Base-by-base conservation (phyloP, 2,329 filamentous ascomycete genomes). In the Dothideomycetes sp. region DNA sequence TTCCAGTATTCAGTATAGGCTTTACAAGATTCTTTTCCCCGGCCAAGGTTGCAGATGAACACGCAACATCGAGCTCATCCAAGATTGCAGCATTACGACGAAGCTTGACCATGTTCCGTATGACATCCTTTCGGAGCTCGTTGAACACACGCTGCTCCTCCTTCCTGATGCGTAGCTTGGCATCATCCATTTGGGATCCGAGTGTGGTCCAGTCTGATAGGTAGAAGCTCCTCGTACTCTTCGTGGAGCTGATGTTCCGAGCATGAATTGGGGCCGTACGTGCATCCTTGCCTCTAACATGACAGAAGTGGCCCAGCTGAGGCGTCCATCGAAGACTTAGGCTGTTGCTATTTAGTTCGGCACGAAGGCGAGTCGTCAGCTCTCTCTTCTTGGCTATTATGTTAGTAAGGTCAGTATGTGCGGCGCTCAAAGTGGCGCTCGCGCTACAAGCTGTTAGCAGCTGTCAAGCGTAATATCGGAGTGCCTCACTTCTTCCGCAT, bases 51-150 rank as follows among this genome's bases (percentile, higher is more conserved):
- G 91, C 86, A 54, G 94, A 94, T 0, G 86, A 86, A 40, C 84
- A 85, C 2, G 83, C 76, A 29, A 98, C 82, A 60, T 98, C 91
- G 7, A 98, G 74, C 59, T 95, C 88, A 57, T 96, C 89, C 15
- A 98, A 75, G 1, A 94, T 82, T n/a, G 77, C 73, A 9, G 89
- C 88, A 59, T 95, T 96, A 42, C 83, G 82, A 4, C 91, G 80
- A 11, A 98, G 74, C 52, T 81, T 85, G 46, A 95, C 77, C 3
- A 98, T 73, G 51, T 88, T 89, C 34, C 74, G 64, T 3, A 96
- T 78, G 0, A 95, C 87, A 37, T 75, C 69, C 45, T 79, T 74
- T 19, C 89, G 81, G 7, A 98, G 69, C 4, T 71, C 63, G 41
- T 76, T 69, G 50, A 96, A 86, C 5, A 98, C 80, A 33, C 74